phyloP scores from a whole-genome alignment of 257 asterid species.

The Galeopsis tetrahit region DNA sequence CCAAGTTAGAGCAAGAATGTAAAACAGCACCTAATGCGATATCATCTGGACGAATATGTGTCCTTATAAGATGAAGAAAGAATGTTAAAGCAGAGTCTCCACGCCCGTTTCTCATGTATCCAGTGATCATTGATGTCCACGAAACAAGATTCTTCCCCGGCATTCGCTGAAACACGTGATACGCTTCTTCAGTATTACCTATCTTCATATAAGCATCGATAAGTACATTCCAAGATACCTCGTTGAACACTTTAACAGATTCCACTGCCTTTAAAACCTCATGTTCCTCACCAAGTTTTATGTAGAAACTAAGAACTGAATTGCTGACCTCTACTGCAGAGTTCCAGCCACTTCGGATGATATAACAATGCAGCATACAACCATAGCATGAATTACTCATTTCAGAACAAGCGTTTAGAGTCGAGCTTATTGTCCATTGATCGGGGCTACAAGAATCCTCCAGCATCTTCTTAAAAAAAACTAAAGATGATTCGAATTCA shows the following conservation, averaged over 20 bases:
- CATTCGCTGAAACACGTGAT: constrained; percentile 42
- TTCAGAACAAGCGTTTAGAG: constrained; percentile 61
- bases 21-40: constrained; percentile 68
- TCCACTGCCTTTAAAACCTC: constrained; percentile 54
- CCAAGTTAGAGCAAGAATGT: constrained; percentile 69
- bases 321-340: constrained; percentile 66
- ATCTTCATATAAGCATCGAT: constrained; percentile 78
- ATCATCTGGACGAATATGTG: constrained; percentile 57
- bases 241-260: constrained; percentile 41
- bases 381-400: constrained; percentile 44
- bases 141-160: constrained; percentile 61
- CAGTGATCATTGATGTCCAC: constrained; percentile 73
- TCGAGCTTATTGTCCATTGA: constrained; percentile 69
- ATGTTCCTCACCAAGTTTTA: constrained; percentile 45
- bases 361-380: constrained; percentile 49
- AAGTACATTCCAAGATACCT: constrained; percentile 63
- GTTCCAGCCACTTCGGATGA: constrained; percentile 65
- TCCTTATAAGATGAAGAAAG: constrained; percentile 45
- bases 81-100: constrained; percentile 52
- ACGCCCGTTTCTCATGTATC: constrained; percentile 59
- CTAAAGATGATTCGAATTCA: constrained; percentile 45
- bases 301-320: constrained; percentile 63
- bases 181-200: constrained; percentile 53
- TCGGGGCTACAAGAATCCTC: constrained; percentile 57
- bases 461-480: constrained; percentile 63